Evolutionary conservation across 495 filamentous ascomycete genomes (phyloP).

Genomic region (Penicillium paxilli): DNA sequence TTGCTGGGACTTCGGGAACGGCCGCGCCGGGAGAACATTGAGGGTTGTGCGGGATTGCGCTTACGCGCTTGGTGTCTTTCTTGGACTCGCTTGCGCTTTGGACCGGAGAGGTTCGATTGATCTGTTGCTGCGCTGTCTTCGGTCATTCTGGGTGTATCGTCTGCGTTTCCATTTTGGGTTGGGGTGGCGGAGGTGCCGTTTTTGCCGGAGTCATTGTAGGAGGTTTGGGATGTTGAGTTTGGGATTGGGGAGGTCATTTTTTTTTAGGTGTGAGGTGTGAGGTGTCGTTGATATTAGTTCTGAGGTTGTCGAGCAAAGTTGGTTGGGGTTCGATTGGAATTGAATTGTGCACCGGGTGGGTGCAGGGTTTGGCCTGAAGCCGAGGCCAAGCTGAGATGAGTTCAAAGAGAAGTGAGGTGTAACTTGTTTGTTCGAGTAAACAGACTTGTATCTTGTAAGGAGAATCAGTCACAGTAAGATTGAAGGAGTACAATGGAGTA

Average conservation of each 20-base stretch:
- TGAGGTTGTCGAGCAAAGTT: background rate
- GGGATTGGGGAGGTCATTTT: background rate
- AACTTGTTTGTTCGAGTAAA: background rate
- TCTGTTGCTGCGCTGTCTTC: constrained; percentile 30
- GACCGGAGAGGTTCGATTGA: constrained; percentile 18
- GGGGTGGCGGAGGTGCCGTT: background rate
- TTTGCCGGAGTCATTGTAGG: background rate
- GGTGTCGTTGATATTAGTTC: background rate
- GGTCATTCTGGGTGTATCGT: constrained; percentile 27
- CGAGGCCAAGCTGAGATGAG: background rate
- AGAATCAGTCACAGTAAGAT: no score
- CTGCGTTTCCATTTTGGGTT: constrained; percentile 17
- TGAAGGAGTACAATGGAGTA: no score
- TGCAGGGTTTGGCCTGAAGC: background rate
- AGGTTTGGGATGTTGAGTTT: background rate
- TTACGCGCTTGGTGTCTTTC: constrained; percentile 46
- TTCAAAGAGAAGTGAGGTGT: background rate
- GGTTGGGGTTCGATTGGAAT: background rate
- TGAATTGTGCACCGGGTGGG: background rate
- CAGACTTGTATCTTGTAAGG: no score
- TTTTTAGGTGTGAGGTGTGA: background rate
- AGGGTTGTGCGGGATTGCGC: constrained; percentile 38
- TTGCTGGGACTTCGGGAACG: constrained; percentile 33
- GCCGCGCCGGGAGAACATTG: constrained; percentile 45
- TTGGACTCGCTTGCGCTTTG: constrained; percentile 45